Percentiles rank a stretch among this genome's conserved stretches.
Conservation (phyloP, 371 early-diverging fungal genomes). For the Dinochytrium kinnereticum region DNA sequence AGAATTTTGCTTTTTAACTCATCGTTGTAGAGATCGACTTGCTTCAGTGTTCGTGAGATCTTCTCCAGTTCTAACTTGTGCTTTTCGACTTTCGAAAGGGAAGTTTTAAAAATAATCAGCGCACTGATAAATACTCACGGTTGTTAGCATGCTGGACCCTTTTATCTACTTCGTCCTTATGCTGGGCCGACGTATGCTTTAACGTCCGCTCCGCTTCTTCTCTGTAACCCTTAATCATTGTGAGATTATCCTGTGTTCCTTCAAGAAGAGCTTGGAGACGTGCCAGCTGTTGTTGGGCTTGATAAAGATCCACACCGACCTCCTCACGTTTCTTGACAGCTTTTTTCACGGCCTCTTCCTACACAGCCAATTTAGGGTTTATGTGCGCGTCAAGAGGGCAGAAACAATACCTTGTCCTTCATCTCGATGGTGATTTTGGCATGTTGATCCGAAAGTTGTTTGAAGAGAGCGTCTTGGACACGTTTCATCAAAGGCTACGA, state of each 20-base stretch:
- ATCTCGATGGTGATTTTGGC: slow-evolving; percentile 50
- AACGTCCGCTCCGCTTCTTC: slow-evolving; percentile 53
- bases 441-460: slow-evolving; percentile 50
- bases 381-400: too few species aligned
- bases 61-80: slow-evolving; percentile 60
- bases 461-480: slow-evolving; percentile 57
- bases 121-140: slow-evolving; percentile 47
- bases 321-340: slow-evolving; percentile 51
- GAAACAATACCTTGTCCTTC: slow-evolving; percentile 47
- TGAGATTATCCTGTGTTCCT: slow-evolving; percentile 50
- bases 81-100: slow-evolving; percentile 51
- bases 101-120: too few species aligned
- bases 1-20: slow-evolving; percentile 55
- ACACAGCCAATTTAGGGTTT: background rate
- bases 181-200: slow-evolving; percentile 40
- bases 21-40: slow-evolving; percentile 62
- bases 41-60: slow-evolving; percentile 52
- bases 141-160: slow-evolving; percentile 35
- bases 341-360: slow-evolving; percentile 53
- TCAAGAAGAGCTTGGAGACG: slow-evolving; percentile 54
- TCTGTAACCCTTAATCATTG: slow-evolving; percentile 46
- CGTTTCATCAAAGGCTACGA: slow-evolving; percentile 58
- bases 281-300: slow-evolving; percentile 61
- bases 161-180: slow-evolving; percentile 51
- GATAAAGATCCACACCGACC: slow-evolving; percentile 61